These are phyloP conservation scores for Cubamyces lactineus DNA, from an alignment of 768 basidiomycete genomes.

Conservation along the genomic window DNA sequence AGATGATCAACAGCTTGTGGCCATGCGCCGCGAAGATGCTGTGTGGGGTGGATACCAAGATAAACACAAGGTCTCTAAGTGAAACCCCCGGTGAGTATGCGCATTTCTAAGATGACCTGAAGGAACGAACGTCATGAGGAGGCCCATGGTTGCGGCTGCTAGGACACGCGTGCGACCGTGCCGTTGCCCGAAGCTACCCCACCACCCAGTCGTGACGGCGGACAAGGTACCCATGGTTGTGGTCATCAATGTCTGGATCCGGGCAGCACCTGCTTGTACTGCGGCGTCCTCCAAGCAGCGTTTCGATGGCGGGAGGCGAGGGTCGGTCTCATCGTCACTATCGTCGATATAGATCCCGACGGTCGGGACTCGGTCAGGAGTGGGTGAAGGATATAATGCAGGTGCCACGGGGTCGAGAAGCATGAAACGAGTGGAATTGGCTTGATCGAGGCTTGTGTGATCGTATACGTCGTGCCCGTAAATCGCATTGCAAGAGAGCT, in stretches of 20 bases:
- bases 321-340: constrained; percentile 42
- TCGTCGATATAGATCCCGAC: constrained; percentile 10
- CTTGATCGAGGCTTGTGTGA: constrained; percentile 28
- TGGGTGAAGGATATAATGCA: background rate
- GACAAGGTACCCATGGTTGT: constrained; percentile 79
- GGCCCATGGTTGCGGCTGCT: constrained; percentile 64
- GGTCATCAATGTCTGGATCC: constrained; percentile 76
- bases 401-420: constrained; percentile 7
- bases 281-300: constrained; percentile 51
- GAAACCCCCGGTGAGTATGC: constrained; percentile 1
- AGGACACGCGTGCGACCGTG: constrained; percentile 79
- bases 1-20: constrained; percentile 74
- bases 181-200: constrained; percentile 80
- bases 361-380: background rate
- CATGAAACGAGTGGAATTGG: constrained; percentile 10
- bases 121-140: constrained; percentile 69
- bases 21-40: constrained; percentile 64
- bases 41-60: constrained; percentile 72
- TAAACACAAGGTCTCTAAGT: constrained; percentile 73
- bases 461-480: constrained; percentile 48
- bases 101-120: constrained; percentile 33
- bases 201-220: constrained; percentile 83
- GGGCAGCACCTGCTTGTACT: constrained; percentile 70
- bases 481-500: constrained; percentile 68
- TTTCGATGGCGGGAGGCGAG: constrained; percentile 41